Evolutionary conservation across 2,329 filamentous ascomycete species (phyloP).

Genomic region (Aspergillus thermomutatus): DNA sequence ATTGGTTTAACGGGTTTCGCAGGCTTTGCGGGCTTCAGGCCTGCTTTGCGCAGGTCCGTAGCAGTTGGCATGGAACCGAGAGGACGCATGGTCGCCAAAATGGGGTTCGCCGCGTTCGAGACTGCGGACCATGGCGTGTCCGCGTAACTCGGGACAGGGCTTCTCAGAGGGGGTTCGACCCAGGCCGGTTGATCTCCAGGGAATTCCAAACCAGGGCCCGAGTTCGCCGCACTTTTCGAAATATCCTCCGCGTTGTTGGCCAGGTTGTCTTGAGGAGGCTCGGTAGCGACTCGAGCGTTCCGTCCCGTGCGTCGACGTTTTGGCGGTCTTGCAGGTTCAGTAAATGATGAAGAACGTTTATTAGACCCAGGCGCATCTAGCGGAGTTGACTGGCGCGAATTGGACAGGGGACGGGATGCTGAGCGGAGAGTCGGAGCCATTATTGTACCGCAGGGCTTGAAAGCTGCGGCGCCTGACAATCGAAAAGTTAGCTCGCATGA

Average conservation of each 20-base stretch:
- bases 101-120: constrained; percentile 60
- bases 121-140: constrained; percentile 64
- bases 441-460: constrained; percentile 18
- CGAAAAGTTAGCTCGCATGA: constrained; percentile 21
- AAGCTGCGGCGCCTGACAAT: constrained; percentile 14
- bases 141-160: constrained; percentile 66
- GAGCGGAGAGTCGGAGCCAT: constrained; percentile 38
- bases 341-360: constrained; percentile 19
- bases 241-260: constrained; percentile 11
- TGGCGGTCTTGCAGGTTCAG: constrained; percentile 27
- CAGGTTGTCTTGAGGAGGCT: constrained; percentile 16
- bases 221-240: constrained; percentile 3
- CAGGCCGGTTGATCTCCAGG: constrained; percentile 32
- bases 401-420: constrained; percentile 28
- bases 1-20: constrained; percentile 41
- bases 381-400: constrained; percentile 33
- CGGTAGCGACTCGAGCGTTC: constrained; percentile 23
- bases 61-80: constrained; percentile 68
- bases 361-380: constrained; percentile 17
- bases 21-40: constrained; percentile 44
- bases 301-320: constrained; percentile 33
- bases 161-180: constrained; percentile 56
- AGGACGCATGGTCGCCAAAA: constrained; percentile 79
- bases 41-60: constrained; percentile 53
- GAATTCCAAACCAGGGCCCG: constrained; percentile 8